phyloP scores from a whole-genome alignment of 2,329 filamentous ascomycete genomes.

The Aureobasidium mangrovei region DNA sequence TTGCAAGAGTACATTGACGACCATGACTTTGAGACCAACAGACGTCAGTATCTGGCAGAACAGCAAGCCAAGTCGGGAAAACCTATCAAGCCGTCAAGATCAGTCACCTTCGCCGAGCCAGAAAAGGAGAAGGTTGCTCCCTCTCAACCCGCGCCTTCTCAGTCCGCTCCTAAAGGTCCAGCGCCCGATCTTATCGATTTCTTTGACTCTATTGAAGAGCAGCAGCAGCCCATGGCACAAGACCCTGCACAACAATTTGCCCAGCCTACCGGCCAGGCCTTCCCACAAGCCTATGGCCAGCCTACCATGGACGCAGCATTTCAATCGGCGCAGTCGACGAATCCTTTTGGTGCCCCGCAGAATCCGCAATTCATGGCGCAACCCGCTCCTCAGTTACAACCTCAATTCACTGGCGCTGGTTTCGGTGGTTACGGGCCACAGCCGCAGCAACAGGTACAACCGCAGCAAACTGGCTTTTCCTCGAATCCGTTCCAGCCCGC shows the following conservation, averaged over 20 bases:
- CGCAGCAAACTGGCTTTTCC: conserved; percentile 32
- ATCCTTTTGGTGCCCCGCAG: conserved; percentile 33
- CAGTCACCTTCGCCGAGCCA: not conserved
- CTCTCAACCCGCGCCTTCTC: conserved; percentile 19
- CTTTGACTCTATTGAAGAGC: conserved; percentile 86
- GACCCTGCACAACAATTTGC: conserved; percentile 23
- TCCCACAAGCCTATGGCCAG: conserved; percentile 25
- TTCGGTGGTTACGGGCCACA: conserved; percentile 74
- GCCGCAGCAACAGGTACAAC: conserved; percentile 40
- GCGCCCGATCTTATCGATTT: conserved; percentile 84
- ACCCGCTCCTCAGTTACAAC: conserved; percentile 44
- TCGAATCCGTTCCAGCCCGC: conserved; percentile 20
- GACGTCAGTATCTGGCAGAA: conserved; percentile 83
- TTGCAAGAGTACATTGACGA: conserved; percentile 93
- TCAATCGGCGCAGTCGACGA: conserved; percentile 24
- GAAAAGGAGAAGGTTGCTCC: not conserved
- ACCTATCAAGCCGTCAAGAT: conserved; percentile 21
- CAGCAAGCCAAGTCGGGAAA: conserved; percentile 60
- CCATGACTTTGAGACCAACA: conserved; percentile 87
- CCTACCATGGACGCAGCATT: conserved; percentile 15
- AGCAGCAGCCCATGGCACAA: conserved; percentile 56
- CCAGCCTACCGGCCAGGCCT: conserved; percentile 37
- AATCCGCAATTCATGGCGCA: conserved; percentile 27
- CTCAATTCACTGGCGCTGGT: conserved; percentile 62
- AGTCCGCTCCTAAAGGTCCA: conserved; percentile 46